Conservation (phyloP, 768 basidiomycete genomes). For the Leccinum uliginosum region DNA sequence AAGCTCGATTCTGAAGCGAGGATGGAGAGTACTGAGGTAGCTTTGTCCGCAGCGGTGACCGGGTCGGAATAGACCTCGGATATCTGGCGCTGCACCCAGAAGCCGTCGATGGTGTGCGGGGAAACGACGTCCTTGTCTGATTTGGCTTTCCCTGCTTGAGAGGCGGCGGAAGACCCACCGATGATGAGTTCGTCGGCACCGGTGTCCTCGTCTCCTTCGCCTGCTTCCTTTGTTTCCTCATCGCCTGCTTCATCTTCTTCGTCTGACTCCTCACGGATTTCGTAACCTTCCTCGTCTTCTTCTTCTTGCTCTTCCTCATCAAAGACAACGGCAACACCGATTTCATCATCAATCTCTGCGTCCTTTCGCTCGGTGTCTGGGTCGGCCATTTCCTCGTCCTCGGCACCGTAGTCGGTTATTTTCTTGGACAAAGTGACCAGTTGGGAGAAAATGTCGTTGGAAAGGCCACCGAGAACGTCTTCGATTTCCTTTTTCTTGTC, state of each 20-base stretch:
- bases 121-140: slow-evolving; percentile 77
- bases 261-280: slow-evolving; percentile 79
- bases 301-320: slow-evolving; percentile 97
- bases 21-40: slow-evolving; percentile 75
- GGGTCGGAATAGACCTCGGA: slow-evolving; percentile 91
- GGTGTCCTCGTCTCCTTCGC: slow-evolving; percentile 42
- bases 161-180: slow-evolving; percentile 59
- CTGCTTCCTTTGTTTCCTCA: slow-evolving; percentile 39
- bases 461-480: slow-evolving; percentile 58
- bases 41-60: slow-evolving; percentile 90
- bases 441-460: slow-evolving; percentile 76
- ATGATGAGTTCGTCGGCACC: slow-evolving; percentile 74
- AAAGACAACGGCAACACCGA: slow-evolving; percentile 97
- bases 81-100: slow-evolving; percentile 97
- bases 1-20: slow-evolving; percentile 83
- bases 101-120: slow-evolving; percentile 89
- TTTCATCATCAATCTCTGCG: slow-evolving; percentile 90
- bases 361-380: slow-evolving; percentile 79
- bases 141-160: slow-evolving; percentile 43
- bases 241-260: slow-evolving; percentile 62
- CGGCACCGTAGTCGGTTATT: slow-evolving; percentile 91
- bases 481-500: slow-evolving; percentile 96
- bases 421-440: slow-evolving; percentile 86
- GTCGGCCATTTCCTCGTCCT: slow-evolving; percentile 76
- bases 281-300: slow-evolving; percentile 86